Base-by-base conservation (phyloP, 1,139 yeast species). In the Taiozyma sp. region DNA sequence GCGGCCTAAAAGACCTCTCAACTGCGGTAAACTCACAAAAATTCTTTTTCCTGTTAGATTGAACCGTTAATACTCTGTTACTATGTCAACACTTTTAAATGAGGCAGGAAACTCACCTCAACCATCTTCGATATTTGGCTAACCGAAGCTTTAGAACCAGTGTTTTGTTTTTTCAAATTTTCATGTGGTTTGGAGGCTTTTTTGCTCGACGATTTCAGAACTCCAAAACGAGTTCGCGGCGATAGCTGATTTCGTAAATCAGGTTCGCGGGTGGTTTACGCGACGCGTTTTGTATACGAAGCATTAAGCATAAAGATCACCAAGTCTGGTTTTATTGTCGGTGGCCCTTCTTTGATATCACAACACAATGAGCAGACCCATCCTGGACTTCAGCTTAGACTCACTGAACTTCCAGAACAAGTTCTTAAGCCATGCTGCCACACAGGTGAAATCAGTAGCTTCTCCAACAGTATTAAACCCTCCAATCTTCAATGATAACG, bases 371-470 rank as follows among this genome's bases (percentile, higher is more conserved):
- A 58, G 60, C 27, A 54, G 44, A 27, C 61, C 61, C 0, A 44
- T 54, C 28, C 51, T 57, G 48, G 53, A 55, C 50, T 60, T 60
- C 42, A 48, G 54, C 4, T 45, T 60, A 13, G 50, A 51, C 30
- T 51, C 59, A 5, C 52, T 60, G 43, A 48, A 59, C 50, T 58
- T 60, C 42, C 52, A 52, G 44, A 56, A 57, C 48, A 53, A 48
- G 16, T 46, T 58, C 8, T 47, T 60, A 14, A 16, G 47, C n/a
- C 27, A 32, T 22, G n/a, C 29, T 6, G 12, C 43, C 1, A 36
- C 19, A 28, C 30, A 32, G 10, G 42, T 41, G 14, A 27, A 54
- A 32, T 19, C 45, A 27, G 36, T 48, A 8, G 19, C 19, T n/a
- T 13, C 36, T 32, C 36, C 36, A 32, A 14, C 19, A n/a, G 19